phyloP scores from a whole-genome alignment of 139 green algal genomes.

The Auxenochlorella protothecoides region DNA sequence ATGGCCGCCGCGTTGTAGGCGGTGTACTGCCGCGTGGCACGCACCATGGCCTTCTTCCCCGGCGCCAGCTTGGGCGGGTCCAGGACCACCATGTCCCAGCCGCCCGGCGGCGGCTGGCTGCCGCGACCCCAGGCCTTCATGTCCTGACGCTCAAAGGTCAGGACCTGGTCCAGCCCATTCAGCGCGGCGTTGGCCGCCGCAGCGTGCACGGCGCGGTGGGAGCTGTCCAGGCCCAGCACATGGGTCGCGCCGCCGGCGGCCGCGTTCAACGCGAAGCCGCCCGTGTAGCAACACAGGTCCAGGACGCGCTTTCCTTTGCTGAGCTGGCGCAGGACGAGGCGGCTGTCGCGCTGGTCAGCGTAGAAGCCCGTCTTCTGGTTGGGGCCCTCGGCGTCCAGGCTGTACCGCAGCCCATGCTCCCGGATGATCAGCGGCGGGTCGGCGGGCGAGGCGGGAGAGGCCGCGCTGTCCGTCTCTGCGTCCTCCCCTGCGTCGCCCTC shows the following conservation, averaged over 20 bases:
- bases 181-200: too few relatives aligned
- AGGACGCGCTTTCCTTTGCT: slow-evolving; percentile 42
- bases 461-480: slow-evolving; percentile 1
- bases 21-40: slow-evolving; percentile 29
- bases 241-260: slow-evolving; percentile 41
- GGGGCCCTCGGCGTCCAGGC: slow-evolving; percentile 17
- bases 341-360: slow-evolving; percentile 76
- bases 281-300: slow-evolving; percentile 88
- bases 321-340: slow-evolving; percentile 50
- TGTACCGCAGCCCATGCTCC: slow-evolving; percentile 41
- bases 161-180: not conserved
- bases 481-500: not conserved
- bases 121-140: not conserved
- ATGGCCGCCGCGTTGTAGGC: slow-evolving; percentile 61
- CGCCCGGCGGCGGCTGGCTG: slow-evolving; percentile 11
- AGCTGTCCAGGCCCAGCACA: slow-evolving; percentile 15
- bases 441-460: not conserved
- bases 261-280: slow-evolving; percentile 47
- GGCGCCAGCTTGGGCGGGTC: slow-evolving; percentile 94
- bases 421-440: slow-evolving; percentile 19
- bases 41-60: slow-evolving; percentile 34
- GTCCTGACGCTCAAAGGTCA: not conserved
- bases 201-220: not conserved
- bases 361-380: slow-evolving; percentile 72
- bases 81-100: slow-evolving; percentile 82